Evolutionary conservation across 1,284 basidiomycete species (phyloP).

Genomic region (Trametes pubescens): DNA sequence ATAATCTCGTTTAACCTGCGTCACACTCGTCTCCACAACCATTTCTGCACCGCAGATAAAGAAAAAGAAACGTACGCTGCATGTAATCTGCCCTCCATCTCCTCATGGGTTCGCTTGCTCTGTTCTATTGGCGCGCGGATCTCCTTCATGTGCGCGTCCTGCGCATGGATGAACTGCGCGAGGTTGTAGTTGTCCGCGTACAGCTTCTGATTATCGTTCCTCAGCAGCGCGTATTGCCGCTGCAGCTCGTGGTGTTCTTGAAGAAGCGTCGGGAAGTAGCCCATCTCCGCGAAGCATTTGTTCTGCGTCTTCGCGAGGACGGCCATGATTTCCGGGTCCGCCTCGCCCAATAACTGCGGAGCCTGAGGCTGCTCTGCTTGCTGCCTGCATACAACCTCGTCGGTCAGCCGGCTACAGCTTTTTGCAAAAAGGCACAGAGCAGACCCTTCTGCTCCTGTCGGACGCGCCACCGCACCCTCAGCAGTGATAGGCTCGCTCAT

Average conservation of each 20-base stretch:
- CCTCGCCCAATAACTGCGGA: not conserved
- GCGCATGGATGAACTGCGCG: constrained; percentile 29
- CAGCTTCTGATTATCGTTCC: constrained; percentile 55
- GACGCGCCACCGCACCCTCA: not conserved
- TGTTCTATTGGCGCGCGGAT: constrained; percentile 18
- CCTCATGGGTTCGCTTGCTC: constrained; percentile 13
- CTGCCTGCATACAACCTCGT: not conserved
- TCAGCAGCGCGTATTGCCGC: constrained; percentile 41
- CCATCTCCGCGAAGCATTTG: constrained; percentile 56
- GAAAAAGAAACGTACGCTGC: constrained; percentile 25
- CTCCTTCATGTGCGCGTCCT: constrained; percentile 30
- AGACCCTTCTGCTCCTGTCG: constrained; percentile 8
- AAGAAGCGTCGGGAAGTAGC: constrained; percentile 52
- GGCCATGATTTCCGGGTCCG: constrained; percentile 46
- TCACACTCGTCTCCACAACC: not conserved
- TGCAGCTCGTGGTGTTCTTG: constrained; percentile 46
- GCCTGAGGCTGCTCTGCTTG: not conserved
- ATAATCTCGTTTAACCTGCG: constrained; percentile 28
- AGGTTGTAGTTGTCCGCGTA: constrained; percentile 57
- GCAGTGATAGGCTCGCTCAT: constrained; percentile 21
- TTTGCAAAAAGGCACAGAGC: not conserved
- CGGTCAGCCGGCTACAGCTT: not conserved
- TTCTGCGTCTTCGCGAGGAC: constrained; percentile 53
- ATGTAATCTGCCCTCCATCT: constrained; percentile 29
- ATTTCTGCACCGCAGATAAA: not conserved